A percentile compares a stretch with the other conserved stretches of the same genome.
Conservation (phyloP, 1,139 yeast genomes). For the Pichia sp. region DNA sequence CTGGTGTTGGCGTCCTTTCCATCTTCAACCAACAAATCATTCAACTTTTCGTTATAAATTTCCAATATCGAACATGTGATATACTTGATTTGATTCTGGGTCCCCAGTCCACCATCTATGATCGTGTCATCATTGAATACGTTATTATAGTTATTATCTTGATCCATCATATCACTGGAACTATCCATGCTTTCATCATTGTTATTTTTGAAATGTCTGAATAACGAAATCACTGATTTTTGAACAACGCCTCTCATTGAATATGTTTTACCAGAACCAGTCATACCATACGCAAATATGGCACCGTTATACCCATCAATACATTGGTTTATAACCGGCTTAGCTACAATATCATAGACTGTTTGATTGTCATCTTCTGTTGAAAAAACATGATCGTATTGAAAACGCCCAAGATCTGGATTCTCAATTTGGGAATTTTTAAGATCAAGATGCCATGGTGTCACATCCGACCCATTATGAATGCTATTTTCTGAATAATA, state of each 20-base stretch:
- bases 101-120: conserved; percentile 14
- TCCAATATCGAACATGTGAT: conserved; percentile 55
- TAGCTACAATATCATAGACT: conserved; percentile 63
- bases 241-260: conserved; percentile 76
- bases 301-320: conserved; percentile 86
- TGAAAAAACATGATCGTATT: conserved; percentile 75
- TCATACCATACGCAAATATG: conserved; percentile 91
- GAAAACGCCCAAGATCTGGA: conserved; percentile 54
- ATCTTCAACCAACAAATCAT: conserved; percentile 53
- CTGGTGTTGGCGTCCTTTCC: background rate
- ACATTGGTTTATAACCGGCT: conserved; percentile 61
- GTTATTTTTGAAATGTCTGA: conserved; percentile 2
- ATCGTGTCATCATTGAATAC: conserved; percentile 14
- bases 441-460: conserved; percentile 15
- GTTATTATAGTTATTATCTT: conserved; percentile 7
- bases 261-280: conserved; percentile 94
- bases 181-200: background rate
- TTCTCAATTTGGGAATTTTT: conserved; percentile 32
- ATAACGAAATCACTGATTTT: conserved; percentile 11
- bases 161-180: conserved; percentile 10
- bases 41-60: conserved; percentile 84
- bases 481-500: conserved; percentile 18
- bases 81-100: conserved; percentile 30
- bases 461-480: conserved; percentile 10
- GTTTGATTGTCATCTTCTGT: conserved; percentile 49